Percentiles rank a stretch among this genome's conserved stretches.
These are phyloP conservation scores for Nakazawaea peltata DNA, from an alignment of 805 yeast species.

Conservation along the genomic window DNA sequence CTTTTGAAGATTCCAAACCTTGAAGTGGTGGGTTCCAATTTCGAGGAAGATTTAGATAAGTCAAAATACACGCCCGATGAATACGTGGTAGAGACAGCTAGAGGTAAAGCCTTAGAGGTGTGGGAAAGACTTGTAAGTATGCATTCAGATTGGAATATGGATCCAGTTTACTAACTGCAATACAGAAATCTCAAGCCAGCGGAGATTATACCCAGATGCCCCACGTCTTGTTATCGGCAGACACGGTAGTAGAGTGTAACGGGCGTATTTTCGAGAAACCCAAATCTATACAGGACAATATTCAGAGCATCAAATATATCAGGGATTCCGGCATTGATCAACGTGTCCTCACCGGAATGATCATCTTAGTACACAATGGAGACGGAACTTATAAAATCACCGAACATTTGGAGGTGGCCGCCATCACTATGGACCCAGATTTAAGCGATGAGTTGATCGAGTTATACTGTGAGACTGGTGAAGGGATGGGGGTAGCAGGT, in stretches of 20 bases:
- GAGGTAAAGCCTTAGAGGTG: conserved; percentile 59
- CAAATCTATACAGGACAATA: conserved; percentile 37
- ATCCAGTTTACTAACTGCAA: too few species aligned
- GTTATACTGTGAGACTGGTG: conserved; percentile 59
- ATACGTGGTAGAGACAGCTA: conserved; percentile 69
- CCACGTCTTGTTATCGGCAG: conserved; percentile 53
- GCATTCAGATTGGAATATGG: too few species aligned
- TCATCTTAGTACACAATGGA: conserved; percentile 24
- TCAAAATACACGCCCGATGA: conserved; percentile 34
- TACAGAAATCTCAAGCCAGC: too few species aligned
- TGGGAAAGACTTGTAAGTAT: conserved; percentile 29
- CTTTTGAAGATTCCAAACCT: conserved; percentile 45
- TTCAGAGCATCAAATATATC: conserved; percentile 38
- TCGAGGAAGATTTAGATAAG: conserved; percentile 72
- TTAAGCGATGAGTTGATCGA: conserved; percentile 49
- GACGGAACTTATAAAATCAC: conserved; percentile 12
- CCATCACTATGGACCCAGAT: conserved; percentile 29
- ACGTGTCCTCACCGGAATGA: conserved; percentile 47
- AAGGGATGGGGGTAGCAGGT: conserved; percentile 82
- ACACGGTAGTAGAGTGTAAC: conserved; percentile 61
- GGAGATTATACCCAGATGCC: conserved; percentile 11
- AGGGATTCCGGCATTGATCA: conserved; percentile 37
- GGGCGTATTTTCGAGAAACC: conserved; percentile 79
- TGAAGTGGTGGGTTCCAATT: conserved; percentile 51
- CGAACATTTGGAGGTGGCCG: conserved; percentile 18